Evolutionary conservation across 257 asterid genomes (phyloP), one percentile per base, ranked within the genome.

Genomic region (Gardenia jasminoides): DNA sequence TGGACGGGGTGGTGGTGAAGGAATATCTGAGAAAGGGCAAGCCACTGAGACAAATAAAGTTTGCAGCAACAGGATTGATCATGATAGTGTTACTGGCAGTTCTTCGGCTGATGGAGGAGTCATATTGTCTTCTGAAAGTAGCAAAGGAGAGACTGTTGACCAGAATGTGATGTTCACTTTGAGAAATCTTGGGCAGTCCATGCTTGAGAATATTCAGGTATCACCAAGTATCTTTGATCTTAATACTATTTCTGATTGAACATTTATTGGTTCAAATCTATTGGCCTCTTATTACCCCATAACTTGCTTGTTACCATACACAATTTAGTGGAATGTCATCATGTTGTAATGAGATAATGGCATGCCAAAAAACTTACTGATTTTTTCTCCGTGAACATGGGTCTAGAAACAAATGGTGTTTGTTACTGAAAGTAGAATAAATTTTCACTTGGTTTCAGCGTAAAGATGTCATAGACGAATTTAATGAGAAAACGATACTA

Each of bases 121-220:
- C 75, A 73, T 50, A 50, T 52, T 58, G 39, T 75, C 78, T 50
- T 24, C 78, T 39, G 87, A 69, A 65, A 68, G 72, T 77, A 70
- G 85, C 82, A 79, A 80, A 70, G 88, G 80, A 69, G 91, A 88
- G 77, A 76, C 82, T 7, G 80, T 73, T 36, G 91, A 88, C 81
- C 85, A 83, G 76, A 87, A 87, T 64, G 75, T 84, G 66, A 78
- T 80, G 84, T 46, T 78, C 52, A 81, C 82, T 72, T 61, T 85
- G 78, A 80, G 80, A 75, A 82, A 83, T 81, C 85, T 88, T 22
- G 91, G 91, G 33, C 85, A 84, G 50, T 82, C 89, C 4, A 88
- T 88, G 89, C 84, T 80, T 70, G 91, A 85, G 56, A 85, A 85
- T 70, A 82, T 88, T 59, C 91, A 88, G 91, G 91, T 85, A 81